Base-by-base conservation (phyloP, 768 basidiomycete genomes). In the Scleroderma bovista region DNA sequence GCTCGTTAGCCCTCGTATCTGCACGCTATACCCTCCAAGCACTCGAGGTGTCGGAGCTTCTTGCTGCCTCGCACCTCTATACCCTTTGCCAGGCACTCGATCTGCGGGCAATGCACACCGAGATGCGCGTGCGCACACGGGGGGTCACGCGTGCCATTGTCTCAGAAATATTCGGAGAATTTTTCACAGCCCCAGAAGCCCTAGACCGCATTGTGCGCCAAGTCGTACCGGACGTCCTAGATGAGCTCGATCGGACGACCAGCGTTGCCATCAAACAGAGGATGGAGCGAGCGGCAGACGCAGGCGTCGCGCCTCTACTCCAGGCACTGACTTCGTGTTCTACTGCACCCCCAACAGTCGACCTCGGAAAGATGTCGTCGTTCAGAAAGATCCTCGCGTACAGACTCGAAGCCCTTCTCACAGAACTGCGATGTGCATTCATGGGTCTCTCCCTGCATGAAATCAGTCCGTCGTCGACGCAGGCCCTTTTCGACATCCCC, bases 41-140 rank as follows among this genome's bases (percentile, higher is more conserved):
- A 13, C 74, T 90, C 15, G 88, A 93, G 51, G 83, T 91, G 3
- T 75, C 91, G 45, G 80, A 87, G 2, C 74, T 89, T 56, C 69
- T 93, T 51, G 81, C 79, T 7, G 74, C 89, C 1, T 82, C 84
- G 15, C 90, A 90, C 60, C 72, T 93, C 39, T 89, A 88, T 65
- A 70, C 83, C 47, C 72, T 78, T 50, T 81, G 87, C 65, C 89
- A 93, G 75, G 88, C 89, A n/a, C 72, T 93, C 50, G 92, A 93
- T 62, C 75, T 90, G 47, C 84, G 92, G 38, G 82, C 89, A 1
- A 57, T 92, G 49, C 85, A 89, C 58, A 61, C 69, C 50, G 84
- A 88, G 51, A 81, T 92, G 69, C 62, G 72, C 26, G 69, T 69
- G 8, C 11, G 54, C 33, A 47, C 64, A 3, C 47, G 54, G 3